Evolutionary conservation across 106 monocot genomes (phyloP), one percentile per base, ranked within the genome.

Genomic region (Acanthochlamys bracteata): DNA sequence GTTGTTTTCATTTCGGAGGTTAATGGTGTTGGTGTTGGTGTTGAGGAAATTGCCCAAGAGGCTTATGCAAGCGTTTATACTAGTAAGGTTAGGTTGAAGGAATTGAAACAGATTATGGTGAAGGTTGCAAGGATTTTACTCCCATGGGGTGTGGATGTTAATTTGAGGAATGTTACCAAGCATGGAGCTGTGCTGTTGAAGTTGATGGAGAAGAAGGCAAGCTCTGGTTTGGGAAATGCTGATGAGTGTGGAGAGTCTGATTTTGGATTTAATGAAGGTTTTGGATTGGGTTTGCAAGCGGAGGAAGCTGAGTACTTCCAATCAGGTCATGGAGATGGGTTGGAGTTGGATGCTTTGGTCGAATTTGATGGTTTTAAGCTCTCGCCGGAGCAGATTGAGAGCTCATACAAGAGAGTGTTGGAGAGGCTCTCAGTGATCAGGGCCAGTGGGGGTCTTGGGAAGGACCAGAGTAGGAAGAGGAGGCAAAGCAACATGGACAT

Each of bases 131-230:
- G 64, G 63, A 57, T 41, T 11, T 56, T 86, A 62, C 73, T 93
- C 21, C 93, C 93, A 0, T 86, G 89, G 93, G 93, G 93, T 0
- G 33, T 64, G 11, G 80, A 83, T 55, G 80, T 86, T 10, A 86
- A 66, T 7, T 61, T 57, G 9, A 83, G 77, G 75, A 93, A 93
- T 60, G 51, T 93, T 0, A 58, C 75, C 20, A 75, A 73, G 4
- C 77, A 89, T 25, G 78, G 80, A 0, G 80, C 83, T 3, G 12
- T 89, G 2, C 27, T 93, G 68, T 66, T 93, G 17, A 55, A 78
- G n/a, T 66, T 77, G 11, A 89, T 93, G 89, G 81, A 83, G 65
- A 65, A 72, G 57, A 83, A 79, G 67, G 69, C 86, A 2, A 78
- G 75, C 41, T 65, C 71, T 19, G 20, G 47, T 42, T 17, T 54